A percentile compares a stretch with the other conserved stretches of the same genome.
These are phyloP conservation scores for Geotrichum ghanense DNA, from an alignment of 805 yeast species.

Conservation along the genomic window DNA sequence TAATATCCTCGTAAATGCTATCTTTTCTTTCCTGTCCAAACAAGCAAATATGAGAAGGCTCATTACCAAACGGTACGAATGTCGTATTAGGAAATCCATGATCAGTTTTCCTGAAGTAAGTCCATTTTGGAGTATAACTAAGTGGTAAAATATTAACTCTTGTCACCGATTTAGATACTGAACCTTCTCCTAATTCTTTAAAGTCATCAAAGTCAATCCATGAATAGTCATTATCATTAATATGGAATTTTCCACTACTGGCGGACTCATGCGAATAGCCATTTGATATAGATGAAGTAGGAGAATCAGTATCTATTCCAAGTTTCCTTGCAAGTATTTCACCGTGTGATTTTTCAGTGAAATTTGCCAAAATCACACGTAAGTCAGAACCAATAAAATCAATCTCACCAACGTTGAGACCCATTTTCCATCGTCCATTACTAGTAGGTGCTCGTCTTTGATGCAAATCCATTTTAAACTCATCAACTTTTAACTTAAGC, in stretches of 20 bases:
- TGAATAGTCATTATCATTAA: conserved; percentile 25
- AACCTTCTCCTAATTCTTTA: conserved; percentile 44
- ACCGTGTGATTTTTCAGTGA: conserved; percentile 42
- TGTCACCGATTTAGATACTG: conserved; percentile 17
- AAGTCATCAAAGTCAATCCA: conserved; percentile 78
- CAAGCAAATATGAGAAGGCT: conserved; percentile 54
- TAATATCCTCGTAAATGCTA: conserved; percentile 19
- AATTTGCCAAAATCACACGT: conserved; percentile 51
- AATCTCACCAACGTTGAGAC: conserved; percentile 56
- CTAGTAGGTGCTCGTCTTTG: conserved; percentile 39
- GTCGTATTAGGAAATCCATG: conserved; percentile 27
- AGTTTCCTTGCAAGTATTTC: conserved; percentile 27
- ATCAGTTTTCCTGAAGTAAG: conserved; percentile 52
- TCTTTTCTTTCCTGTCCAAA: conserved; percentile 24
- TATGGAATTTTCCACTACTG: conserved; percentile 19
- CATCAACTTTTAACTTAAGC: conserved; percentile 46
- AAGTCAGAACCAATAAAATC: conserved; percentile 60
- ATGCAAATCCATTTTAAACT: conserved; percentile 54
- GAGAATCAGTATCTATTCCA: conserved; percentile 8
- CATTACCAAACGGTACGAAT: conserved; percentile 39
- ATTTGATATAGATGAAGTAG: conserved; percentile 6
- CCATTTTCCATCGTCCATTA: conserved; percentile 33
- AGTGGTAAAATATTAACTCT: conserved; percentile 47
- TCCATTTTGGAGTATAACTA: conserved; percentile 54
- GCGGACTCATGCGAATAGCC: conserved; percentile 9